phyloP scores from a whole-genome alignment of 495 filamentous ascomycete genomes.

The Evansstolkia leycettana region DNA sequence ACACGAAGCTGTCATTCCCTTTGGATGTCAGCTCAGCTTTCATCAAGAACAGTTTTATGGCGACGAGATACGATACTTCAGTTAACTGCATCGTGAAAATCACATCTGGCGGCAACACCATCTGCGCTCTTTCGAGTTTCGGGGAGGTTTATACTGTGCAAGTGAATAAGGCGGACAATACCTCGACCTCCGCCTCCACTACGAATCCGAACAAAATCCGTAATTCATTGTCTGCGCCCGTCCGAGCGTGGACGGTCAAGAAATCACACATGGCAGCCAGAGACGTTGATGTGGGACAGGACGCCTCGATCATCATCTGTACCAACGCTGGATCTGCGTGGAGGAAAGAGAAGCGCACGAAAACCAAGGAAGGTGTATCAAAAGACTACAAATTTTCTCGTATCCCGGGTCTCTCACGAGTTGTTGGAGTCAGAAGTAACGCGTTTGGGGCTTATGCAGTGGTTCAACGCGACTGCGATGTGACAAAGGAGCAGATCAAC shows the following conservation, averaged over 20 bases:
- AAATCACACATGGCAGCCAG: slow-evolving; percentile 74
- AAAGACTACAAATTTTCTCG: slow-evolving; percentile 88
- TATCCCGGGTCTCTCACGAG: slow-evolving; percentile 73
- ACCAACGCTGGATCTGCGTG: slow-evolving; percentile 88
- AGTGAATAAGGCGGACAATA: slow-evolving; percentile 51
- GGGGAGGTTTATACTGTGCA: slow-evolving; percentile 80
- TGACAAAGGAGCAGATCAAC: slow-evolving; percentile 61
- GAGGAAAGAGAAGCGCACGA: slow-evolving; percentile 68
- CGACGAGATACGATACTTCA: slow-evolving; percentile 52
- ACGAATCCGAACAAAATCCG: slow-evolving; percentile 83
- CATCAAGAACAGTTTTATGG: slow-evolving; percentile 50
- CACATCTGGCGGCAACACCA: slow-evolving; percentile 73
- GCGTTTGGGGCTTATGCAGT: slow-evolving; percentile 82
- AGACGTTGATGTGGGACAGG: slow-evolving; percentile 80
- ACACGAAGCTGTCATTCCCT: slow-evolving; percentile 73
- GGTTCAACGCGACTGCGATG: slow-evolving; percentile 71
- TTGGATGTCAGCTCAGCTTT: slow-evolving; percentile 58
- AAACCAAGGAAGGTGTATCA: slow-evolving; percentile 58
- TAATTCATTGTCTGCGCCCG: slow-evolving; percentile 58
- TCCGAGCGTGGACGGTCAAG: slow-evolving; percentile 69
- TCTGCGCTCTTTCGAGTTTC: slow-evolving; percentile 69
- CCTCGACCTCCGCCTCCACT: slow-evolving; percentile 54
- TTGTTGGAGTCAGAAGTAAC: slow-evolving; percentile 73
- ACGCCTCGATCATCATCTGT: slow-evolving; percentile 90
- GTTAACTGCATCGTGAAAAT: slow-evolving; percentile 61